These are phyloP conservation scores for Diaporthe citriasiana DNA, from an alignment of 2,329 filamentous ascomycete species.

Conservation along the genomic window DNA sequence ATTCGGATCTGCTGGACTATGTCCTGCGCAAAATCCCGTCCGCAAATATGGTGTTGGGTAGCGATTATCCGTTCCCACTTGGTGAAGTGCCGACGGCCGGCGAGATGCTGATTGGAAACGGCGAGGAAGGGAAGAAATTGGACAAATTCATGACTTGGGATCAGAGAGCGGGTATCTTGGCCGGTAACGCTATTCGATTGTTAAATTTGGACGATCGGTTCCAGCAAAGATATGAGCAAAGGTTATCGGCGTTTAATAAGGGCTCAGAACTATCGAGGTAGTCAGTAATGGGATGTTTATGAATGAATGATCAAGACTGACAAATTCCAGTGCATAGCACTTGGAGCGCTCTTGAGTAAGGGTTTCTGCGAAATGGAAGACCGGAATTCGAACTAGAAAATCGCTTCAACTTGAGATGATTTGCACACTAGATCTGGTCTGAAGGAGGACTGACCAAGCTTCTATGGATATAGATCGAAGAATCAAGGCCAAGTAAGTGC, in stretches of 20 bases:
- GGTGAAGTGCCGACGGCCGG: constrained; percentile 53
- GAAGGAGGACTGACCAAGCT: neutral
- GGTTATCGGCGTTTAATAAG: constrained; percentile 45
- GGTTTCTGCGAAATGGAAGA: neutral
- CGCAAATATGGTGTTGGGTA: constrained; percentile 51
- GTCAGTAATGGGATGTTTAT: neutral
- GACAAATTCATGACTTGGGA: constrained; percentile 50
- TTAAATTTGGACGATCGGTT: constrained; percentile 49
- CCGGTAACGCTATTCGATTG: constrained; percentile 52
- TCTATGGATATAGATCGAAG: too few species aligned
- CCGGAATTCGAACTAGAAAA: neutral
- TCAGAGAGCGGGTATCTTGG: constrained; percentile 50
- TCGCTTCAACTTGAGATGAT: neutral
- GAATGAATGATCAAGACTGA: neutral
- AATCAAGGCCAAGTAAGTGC: neutral
- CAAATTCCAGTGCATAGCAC: neutral
- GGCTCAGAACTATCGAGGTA: constrained; percentile 21
- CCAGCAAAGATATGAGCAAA: constrained; percentile 45
- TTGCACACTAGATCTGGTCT: neutral
- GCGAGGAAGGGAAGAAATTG: constrained; percentile 42
- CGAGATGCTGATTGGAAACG: constrained; percentile 50
- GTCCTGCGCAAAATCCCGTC: constrained; percentile 52
- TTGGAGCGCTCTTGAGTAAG: neutral
- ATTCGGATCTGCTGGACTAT: constrained; percentile 53
- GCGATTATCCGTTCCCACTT: constrained; percentile 54